Evolutionary conservation across 2,329 filamentous ascomycete genomes (phyloP), one percentile per base, ranked within the genome.

Genomic region (Verticillium alfalfae): DNA sequence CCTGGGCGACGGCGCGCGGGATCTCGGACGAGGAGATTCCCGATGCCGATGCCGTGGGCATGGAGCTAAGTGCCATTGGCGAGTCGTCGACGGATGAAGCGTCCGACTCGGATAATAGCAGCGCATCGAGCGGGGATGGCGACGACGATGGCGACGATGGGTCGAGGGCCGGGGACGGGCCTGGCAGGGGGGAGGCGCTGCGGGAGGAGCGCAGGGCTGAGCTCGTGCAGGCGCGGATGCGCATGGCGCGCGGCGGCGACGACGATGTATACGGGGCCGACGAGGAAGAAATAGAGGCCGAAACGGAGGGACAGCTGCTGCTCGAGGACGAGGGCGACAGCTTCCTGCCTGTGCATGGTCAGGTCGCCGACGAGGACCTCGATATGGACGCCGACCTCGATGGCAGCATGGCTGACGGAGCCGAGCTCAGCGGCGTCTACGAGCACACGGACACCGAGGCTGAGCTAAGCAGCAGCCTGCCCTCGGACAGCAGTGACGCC

Each of bases 371-470:
- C 39, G 66, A 68, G 60, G 78, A 80, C 64, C 78, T 85, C 76
- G 81, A 81, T 69, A 88, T 89, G 84, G 87, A 84, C 58, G 86
- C 82, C n/a, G 83, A 92, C 70, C 78, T 92, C 49, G 89, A 92
- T 71, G 88, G 86, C 57, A 88, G 89, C 63, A 84, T 92, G 39
- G 88, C 88, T 22, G 87, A 90, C 63, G 86, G 81, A 10, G 84
- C 86, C 68, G 63, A 61, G 60, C 55, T 63, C 34, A 79, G 78
- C 69, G 84, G 81, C 34, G 84, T 85, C 67, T 92, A 92, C 76
- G 89, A 93, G 77, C 89, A 92, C 71, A 92, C 90, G 9, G 90
- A 92, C 74, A 89, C 88, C 2, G 89, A 92, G 66, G 88, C 81
- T 9, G 87, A 88, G 59, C 67, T 87, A 59, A 81, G 75, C 63